These are phyloP conservation scores for Penicillium sp. DNA, from an alignment of 2,329 filamentous ascomycete genomes.

Conservation along the genomic window DNA sequence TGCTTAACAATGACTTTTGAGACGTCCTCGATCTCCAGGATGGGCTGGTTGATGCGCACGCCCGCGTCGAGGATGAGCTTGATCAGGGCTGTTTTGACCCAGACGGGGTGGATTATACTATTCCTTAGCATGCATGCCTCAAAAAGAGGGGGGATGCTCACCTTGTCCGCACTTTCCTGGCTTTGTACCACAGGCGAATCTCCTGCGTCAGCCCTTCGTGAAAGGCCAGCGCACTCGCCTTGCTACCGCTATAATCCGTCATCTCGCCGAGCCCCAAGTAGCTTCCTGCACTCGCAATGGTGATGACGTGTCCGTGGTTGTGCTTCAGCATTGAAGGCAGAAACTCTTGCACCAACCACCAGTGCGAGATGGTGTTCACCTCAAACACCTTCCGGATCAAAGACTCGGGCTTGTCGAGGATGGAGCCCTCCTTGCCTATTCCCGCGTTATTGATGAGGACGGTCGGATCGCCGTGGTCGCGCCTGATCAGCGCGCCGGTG, in stretches of 20 bases:
- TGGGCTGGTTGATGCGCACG: slow-evolving; percentile 28
- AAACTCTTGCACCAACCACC: slow-evolving; percentile 50
- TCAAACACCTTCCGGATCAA: slow-evolving; percentile 48
- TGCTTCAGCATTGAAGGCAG: slow-evolving; percentile 48
- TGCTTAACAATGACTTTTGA: slow-evolving; percentile 49
- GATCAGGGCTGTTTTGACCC: slow-evolving; percentile 49
- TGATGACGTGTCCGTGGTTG: slow-evolving; percentile 56
- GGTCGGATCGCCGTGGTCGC: slow-evolving; percentile 40
- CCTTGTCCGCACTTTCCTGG: slow-evolving; percentile 37
- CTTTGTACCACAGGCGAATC: slow-evolving; percentile 33
- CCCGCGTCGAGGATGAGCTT: slow-evolving; percentile 32
- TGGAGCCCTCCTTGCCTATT: slow-evolving; percentile 44
- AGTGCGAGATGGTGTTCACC: slow-evolving; percentile 52
- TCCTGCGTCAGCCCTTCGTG: slow-evolving; percentile 48
- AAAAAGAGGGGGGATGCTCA: slow-evolving; percentile 14
- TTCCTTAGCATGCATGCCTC: slow-evolving; percentile 7
- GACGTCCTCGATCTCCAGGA: slow-evolving; percentile 38
- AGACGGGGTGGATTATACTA: slow-evolving; percentile 36
- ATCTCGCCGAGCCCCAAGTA: slow-evolving; percentile 48
- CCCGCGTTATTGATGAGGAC: slow-evolving; percentile 51
- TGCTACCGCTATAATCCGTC: slow-evolving; percentile 51
- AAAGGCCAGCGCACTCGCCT: slow-evolving; percentile 51
- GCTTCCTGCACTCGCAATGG: slow-evolving; percentile 52
- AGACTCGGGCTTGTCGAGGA: slow-evolving; percentile 44
- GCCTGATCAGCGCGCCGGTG: slow-evolving; percentile 37